These are phyloP conservation scores for Zelonia costaricensis DNA, from an alignment of 208 protist species.

Conservation along the genomic window DNA sequence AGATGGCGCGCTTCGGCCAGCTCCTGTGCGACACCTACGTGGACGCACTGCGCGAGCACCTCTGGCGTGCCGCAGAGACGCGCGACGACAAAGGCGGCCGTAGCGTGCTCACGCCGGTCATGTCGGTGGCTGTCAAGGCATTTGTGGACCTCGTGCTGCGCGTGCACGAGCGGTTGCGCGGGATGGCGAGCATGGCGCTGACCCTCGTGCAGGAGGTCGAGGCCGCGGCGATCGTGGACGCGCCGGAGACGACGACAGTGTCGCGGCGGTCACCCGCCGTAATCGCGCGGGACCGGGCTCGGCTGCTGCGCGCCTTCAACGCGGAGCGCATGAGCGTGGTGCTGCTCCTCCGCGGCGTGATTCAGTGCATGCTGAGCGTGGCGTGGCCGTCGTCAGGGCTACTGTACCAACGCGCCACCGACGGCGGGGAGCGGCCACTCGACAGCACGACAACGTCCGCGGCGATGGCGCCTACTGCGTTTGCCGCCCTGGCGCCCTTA, in stretches of 20 bases:
- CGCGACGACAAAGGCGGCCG: slow-evolving; percentile 3
- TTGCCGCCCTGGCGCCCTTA: slow-evolving; percentile 56
- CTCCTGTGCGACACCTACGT: slow-evolving; percentile 80
- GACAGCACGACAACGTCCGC: slow-evolving; percentile 24
- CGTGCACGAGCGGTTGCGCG: slow-evolving; percentile 59
- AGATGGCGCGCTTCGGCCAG: slow-evolving; percentile 58
- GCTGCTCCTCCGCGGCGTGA: slow-evolving; percentile 46
- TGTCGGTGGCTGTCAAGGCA: slow-evolving; percentile 45
- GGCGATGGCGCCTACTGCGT: slow-evolving; percentile 37
- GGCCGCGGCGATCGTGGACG: slow-evolving; percentile 4
- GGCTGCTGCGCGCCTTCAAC: slow-evolving; percentile 51
- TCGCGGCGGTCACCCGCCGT: not conserved
- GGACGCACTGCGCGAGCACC: slow-evolving; percentile 54
- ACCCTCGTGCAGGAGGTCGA: slow-evolving; percentile 19
- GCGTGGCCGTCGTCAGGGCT: slow-evolving; percentile 83
- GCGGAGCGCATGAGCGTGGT: slow-evolving; percentile 52
- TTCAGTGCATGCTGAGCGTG: slow-evolving; percentile 68
- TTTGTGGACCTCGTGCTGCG: slow-evolving; percentile 58
- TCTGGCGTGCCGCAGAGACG: slow-evolving; percentile 14
- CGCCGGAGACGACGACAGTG: not conserved
- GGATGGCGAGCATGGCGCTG: slow-evolving; percentile 48
- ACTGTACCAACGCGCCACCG: slow-evolving; percentile 46
- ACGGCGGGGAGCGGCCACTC: slow-evolving; percentile 16
- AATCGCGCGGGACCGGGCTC: slow-evolving; percentile 15
- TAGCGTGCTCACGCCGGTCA: slow-evolving; percentile 35